Conservation (phyloP, 1,139 yeast genomes). For the Kazachstania sp. region DNA sequence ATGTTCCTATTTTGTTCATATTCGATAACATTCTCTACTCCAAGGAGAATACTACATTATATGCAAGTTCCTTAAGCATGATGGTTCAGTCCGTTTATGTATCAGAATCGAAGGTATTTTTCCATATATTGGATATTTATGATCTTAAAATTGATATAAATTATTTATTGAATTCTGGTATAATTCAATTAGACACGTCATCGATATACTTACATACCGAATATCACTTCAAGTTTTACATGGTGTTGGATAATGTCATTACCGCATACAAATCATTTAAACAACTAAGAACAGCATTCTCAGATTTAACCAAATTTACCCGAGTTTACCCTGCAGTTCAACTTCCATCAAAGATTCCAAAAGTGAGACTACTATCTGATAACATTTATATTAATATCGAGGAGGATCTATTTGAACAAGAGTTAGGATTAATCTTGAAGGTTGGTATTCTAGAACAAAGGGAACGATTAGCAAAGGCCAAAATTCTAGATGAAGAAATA, state of each 20-base stretch:
- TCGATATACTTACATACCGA: conserved; percentile 24
- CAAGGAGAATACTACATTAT: conserved; percentile 2
- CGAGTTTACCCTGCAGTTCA: conserved; percentile 38
- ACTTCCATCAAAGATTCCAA: conserved; percentile 44
- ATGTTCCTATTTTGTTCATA: conserved; percentile 17
- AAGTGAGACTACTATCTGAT: conserved; percentile 42
- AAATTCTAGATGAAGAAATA: conserved; percentile 48
- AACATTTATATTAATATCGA: conserved; percentile 33
- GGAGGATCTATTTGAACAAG: conserved; percentile 83
- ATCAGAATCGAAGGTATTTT: conserved; percentile 14
- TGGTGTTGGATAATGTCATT: conserved; percentile 56
- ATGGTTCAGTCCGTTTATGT: conserved; percentile 26
- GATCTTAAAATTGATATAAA: conserved; percentile 10
- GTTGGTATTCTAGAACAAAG: conserved; percentile 64
- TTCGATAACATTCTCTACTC: conserved; percentile 9
- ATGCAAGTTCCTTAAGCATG: conserved; percentile 11
- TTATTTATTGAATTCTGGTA: conserved; percentile 1
- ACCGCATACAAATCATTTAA: conserved; percentile 51
- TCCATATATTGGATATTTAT: conserved; percentile 17
- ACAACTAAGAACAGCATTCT: conserved; percentile 48
- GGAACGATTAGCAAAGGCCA: conserved; percentile 48
- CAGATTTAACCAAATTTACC: conserved; percentile 33
- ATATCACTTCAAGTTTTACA: conserved; percentile 55
- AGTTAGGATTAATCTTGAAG: conserved; percentile 61
- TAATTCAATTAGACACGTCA: conserved; percentile 11